Percentiles rank a stretch among this genome's conserved stretches.
Conservation (phyloP, 352 stramenopile species). For the Phytophthora cryptogea region DNA sequence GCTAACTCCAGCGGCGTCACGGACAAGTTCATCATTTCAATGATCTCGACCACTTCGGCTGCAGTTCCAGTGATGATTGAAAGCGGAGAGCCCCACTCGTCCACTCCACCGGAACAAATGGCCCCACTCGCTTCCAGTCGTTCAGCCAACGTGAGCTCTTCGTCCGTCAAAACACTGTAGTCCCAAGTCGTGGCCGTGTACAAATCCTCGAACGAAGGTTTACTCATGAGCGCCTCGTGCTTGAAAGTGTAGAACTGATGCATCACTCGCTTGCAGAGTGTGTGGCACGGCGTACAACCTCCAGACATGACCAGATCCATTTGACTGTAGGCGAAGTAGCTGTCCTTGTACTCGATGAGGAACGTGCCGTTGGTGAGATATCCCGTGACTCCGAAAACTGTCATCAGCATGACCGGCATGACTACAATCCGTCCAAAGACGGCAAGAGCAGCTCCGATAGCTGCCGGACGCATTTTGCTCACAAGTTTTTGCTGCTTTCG, state of each 20-base stretch:
- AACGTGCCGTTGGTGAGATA: slow-evolving; percentile 30
- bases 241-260: slow-evolving; percentile 21
- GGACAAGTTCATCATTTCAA: slow-evolving; percentile 19
- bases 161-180: slow-evolving; percentile 16
- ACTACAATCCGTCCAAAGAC: slow-evolving; percentile 33
- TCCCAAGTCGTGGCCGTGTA: slow-evolving; percentile 27
- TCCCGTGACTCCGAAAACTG: slow-evolving; percentile 20
- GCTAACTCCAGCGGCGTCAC: slow-evolving; percentile 16
- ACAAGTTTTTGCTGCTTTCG: slow-evolving; percentile 20
- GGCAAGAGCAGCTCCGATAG: slow-evolving; percentile 24
- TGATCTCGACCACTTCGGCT: slow-evolving; percentile 21
- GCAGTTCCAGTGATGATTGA: slow-evolving; percentile 24
- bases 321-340: slow-evolving; percentile 40
- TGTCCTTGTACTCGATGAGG: slow-evolving; percentile 37
- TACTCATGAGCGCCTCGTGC: slow-evolving; percentile 29
- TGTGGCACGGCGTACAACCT: slow-evolving; percentile 25
- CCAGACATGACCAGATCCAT: slow-evolving; percentile 34
- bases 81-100: slow-evolving; percentile 34
- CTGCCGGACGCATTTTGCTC: slow-evolving; percentile 28
- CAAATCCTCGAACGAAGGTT: slow-evolving; percentile 31
- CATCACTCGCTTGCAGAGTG: slow-evolving; percentile 19
- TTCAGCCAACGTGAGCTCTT: slow-evolving; percentile 16
- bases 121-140: slow-evolving; percentile 26
- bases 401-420: slow-evolving; percentile 30
- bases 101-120: slow-evolving; percentile 29